phyloP scores from a whole-genome alignment of 345 rosid species.

The Hirschfeldia incana region DNA sequence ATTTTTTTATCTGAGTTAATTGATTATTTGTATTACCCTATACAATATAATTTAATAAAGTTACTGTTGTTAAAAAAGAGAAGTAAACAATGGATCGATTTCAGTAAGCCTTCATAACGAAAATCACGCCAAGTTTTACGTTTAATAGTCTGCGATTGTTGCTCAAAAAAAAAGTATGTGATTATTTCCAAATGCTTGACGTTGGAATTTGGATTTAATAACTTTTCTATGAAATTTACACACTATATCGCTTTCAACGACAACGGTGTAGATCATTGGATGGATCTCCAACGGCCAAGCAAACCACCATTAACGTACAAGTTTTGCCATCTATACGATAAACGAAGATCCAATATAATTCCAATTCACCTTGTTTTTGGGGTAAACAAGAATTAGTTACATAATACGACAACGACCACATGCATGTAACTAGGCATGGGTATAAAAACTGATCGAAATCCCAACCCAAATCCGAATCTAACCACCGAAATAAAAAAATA shows the following conservation, averaged over 20 bases:
- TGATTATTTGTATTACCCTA: too few relatives aligned
- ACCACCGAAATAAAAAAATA: too few relatives aligned
- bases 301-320: slow-evolving; percentile 48
- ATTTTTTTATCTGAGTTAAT: too few relatives aligned
- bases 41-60: too few relatives aligned
- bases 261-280: neutral
- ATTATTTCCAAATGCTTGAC: slow-evolving; percentile 17
- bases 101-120: neutral
- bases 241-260: slow-evolving; percentile 19
- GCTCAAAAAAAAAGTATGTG: too few relatives aligned
- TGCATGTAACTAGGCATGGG: too few relatives aligned
- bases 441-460: neutral
- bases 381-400: neutral
- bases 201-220: neutral
- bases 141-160: slow-evolving; percentile 1
- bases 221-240: neutral
- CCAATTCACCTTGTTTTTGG: slow-evolving; percentile 10
- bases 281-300: slow-evolving; percentile 35
- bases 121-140: slow-evolving; percentile 44
- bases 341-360: neutral
- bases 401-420: slow-evolving; percentile 7
- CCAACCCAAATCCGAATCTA: neutral
- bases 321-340: slow-evolving; percentile 24
- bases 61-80: too few relatives aligned
- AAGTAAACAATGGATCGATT: neutral